Evolutionary conservation across 371 early-diverging fungal genomes (phyloP).

Genomic region (Astathelohania contejeani): DNA sequence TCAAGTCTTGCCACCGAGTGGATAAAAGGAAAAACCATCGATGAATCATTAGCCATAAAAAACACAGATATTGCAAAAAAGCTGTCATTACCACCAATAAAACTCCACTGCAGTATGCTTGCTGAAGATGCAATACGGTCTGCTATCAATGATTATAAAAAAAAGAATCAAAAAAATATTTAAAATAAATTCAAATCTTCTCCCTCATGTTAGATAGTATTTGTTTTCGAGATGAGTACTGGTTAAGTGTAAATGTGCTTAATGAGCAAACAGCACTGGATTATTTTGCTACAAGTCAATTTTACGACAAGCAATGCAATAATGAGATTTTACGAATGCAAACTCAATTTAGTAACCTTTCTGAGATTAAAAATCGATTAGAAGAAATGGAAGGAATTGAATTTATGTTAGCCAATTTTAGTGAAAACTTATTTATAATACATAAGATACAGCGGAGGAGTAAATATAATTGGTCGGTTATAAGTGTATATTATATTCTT

Average conservation of each 20-base stretch:
- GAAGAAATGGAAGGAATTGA: constrained; percentile 21
- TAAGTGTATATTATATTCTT: constrained; percentile 32
- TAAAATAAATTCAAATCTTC: too few relatives aligned
- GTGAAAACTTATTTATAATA: constrained; percentile 29
- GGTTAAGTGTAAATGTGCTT: neutral
- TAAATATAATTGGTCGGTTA: neutral
- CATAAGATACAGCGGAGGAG: constrained; percentile 2
- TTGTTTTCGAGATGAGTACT: neutral
- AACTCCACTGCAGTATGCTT: constrained; percentile 91
- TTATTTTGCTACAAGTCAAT: constrained; percentile 78
- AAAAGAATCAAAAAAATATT: constrained; percentile 24
- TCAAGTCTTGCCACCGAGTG: constrained; percentile 76
- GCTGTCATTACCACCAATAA: constrained; percentile 82
- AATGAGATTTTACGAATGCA: constrained; percentile 90
- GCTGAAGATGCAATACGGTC: constrained; percentile 95
- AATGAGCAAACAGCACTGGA: constrained; percentile 62
- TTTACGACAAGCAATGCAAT: constrained; percentile 80
- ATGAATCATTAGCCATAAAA: constrained; percentile 71
- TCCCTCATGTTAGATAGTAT: neutral
- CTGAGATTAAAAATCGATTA: constrained; percentile 1
- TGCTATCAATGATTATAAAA: constrained; percentile 68
- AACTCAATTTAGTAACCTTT: constrained; percentile 55
- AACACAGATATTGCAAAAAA: constrained; percentile 91
- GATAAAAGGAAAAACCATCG: constrained; percentile 72
- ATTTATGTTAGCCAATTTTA: constrained; percentile 15